These are phyloP conservation scores for Thalassiosira hispida DNA, from an alignment of 352 stramenopile genomes.

Conservation along the genomic window DNA sequence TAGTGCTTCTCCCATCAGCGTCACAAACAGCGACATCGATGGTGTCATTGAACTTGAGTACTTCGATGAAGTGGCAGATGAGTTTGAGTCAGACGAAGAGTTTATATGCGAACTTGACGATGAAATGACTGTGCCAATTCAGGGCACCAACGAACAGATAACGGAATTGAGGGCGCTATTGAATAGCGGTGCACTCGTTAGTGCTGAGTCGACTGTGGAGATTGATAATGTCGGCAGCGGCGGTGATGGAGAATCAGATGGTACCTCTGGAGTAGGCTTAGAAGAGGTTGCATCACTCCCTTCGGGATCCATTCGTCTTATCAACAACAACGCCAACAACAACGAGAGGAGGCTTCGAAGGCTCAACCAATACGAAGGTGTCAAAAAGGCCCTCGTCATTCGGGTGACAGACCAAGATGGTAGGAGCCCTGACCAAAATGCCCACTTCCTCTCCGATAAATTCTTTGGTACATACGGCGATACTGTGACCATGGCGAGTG, in stretches of 20 bases:
- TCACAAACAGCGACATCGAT: too few relatives aligned
- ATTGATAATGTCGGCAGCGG: background rate
- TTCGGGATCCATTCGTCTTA: background rate
- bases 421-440: background rate
- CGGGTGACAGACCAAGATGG: conserved; percentile 24
- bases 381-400: conserved; percentile 20
- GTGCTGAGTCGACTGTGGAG: conserved; percentile 26
- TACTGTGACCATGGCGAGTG: conserved; percentile 1
- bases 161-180: conserved; percentile 23
- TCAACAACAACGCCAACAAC: background rate
- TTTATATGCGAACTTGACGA: conserved; percentile 46
- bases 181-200: conserved; percentile 37
- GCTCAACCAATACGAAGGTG: conserved; percentile 7
- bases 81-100: conserved; percentile 25
- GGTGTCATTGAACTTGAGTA: background rate
- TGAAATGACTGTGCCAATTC: conserved; percentile 36
- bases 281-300: background rate
- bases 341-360: background rate
- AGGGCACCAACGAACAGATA: conserved; percentile 31
- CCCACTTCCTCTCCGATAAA: conserved; percentile 37
- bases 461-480: conserved; percentile 53
- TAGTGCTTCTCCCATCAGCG: too few relatives aligned
- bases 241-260: background rate
- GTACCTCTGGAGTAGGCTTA: background rate
- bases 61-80: background rate